A percentile compares a stretch with the other conserved stretches of the same genome.
These are phyloP conservation scores for Alternaria hordeiaustralica DNA, from an alignment of 2,329 filamentous ascomycete genomes.

Conservation along the genomic window DNA sequence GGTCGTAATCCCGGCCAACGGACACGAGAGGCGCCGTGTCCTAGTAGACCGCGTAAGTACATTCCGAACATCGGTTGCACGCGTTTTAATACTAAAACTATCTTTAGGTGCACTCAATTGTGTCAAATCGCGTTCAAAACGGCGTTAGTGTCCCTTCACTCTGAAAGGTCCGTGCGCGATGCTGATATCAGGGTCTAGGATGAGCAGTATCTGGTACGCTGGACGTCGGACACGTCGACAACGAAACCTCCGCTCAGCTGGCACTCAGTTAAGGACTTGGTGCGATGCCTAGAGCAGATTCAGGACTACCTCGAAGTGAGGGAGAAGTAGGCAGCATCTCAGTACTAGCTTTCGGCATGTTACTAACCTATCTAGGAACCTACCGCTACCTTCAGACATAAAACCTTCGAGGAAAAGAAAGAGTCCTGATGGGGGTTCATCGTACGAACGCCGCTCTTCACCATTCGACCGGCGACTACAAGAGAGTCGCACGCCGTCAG, in stretches of 20 bases:
- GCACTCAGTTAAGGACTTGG: conserved; percentile 52
- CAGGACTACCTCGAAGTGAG: conserved; percentile 52
- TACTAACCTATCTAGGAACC: conserved; percentile 15
- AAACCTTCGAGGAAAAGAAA: conserved; percentile 32
- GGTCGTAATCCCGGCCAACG: conserved; percentile 35
- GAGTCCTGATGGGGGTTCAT: conserved; percentile 21
- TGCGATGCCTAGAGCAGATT: conserved; percentile 47
- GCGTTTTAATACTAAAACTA: background rate
- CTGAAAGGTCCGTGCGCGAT: conserved; percentile 22
- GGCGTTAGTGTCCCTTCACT: conserved; percentile 23
- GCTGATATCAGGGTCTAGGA: conserved; percentile 36
- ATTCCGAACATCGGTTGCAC: background rate
- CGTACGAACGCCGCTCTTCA: conserved; percentile 27
- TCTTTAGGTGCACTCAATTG: conserved; percentile 13
- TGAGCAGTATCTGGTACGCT: conserved; percentile 54
- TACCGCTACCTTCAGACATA: background rate
- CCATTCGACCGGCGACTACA: conserved; percentile 25
- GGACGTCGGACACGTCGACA: conserved; percentile 32
- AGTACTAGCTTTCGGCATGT: background rate
- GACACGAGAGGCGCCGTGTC: conserved; percentile 27
- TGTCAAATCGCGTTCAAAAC: conserved; percentile 36
- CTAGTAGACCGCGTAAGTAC: conserved; percentile 30
- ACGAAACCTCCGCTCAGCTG: conserved; percentile 48
- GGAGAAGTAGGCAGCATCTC: conserved; percentile 25
- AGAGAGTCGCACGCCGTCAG: conserved; percentile 22